These are phyloP conservation scores for Curvularia lunata DNA, from an alignment of 2,329 filamentous ascomycete genomes.

Conservation along the genomic window DNA sequence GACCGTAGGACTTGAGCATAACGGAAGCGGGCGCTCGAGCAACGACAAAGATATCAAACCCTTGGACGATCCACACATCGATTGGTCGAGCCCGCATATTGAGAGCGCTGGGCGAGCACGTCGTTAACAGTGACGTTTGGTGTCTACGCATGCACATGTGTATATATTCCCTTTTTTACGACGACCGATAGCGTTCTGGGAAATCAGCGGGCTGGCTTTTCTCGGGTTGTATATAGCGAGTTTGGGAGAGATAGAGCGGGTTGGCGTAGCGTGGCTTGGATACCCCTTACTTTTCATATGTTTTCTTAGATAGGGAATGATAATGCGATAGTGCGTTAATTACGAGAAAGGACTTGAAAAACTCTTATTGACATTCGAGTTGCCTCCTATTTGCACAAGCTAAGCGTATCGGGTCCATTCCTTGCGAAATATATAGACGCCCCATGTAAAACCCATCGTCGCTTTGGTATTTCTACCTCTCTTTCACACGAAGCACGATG, in stretches of 20 bases:
- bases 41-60: background rate
- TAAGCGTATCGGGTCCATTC: too few species aligned
- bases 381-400: too few species aligned
- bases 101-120: background rate
- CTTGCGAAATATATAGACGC: too few species aligned
- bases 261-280: background rate
- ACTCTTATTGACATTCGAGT: too few species aligned
- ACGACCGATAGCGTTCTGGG: background rate
- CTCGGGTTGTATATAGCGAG: background rate
- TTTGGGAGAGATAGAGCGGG: background rate
- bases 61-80: background rate
- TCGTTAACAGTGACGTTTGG: background rate
- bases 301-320: background rate
- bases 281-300: background rate
- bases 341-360: too few species aligned
- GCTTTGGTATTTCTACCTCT: background rate
- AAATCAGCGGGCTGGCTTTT: background rate
- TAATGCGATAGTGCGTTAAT: background rate
- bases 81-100: background rate
- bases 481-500: constrained; percentile 47
- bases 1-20: background rate
- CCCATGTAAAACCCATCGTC: too few species aligned
- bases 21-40: background rate
- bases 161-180: background rate
- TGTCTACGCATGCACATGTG: background rate